Base-by-base conservation (phyloP, 768 basidiomycete genomes). In the Tulasnella sp. region DNA sequence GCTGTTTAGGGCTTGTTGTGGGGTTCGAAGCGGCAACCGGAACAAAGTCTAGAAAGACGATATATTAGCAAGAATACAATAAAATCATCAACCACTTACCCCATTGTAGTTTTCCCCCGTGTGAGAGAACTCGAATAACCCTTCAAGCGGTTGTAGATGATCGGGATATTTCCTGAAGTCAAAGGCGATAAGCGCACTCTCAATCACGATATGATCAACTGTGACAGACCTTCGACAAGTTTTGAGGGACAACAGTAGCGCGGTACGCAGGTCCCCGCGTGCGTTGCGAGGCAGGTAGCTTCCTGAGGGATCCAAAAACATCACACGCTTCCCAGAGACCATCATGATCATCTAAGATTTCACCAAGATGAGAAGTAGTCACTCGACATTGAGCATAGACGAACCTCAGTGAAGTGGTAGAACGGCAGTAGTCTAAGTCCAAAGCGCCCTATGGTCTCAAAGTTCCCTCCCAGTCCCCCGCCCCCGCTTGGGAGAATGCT, bases 321-420 rank as follows among this genome's bases (percentile, higher is more conserved):
- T 17, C 3, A 71, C 66, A 9, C 58, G 48, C 9, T 53, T 50
- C 17, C 69, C 68, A 0, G 73, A 72, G 8, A 73, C 61, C 42
- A 73, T 66, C 67, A 71, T 70, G 4, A 69, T 49, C 46, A 78
- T 22, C 52, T 53, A 19, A 41, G 9, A 9, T 3, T 12, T 17
- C 17, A 4, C 31, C 57, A 56, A 15, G 10, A 30, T 25, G 34
- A 12, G 22, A 21, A n/a, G n/a, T n/a, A n/a, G n/a, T n/a, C n/a
- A 3, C 10, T 3, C 72, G 53, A 1, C 72, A 68, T 38, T 43
- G 38, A 10, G 21, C 9, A 10, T 3, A 22, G 11, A 53, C 70
- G 49, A 53, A 78, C 78, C 67, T 80, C 78, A 0, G 75, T 73
- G 54, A 79, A 73, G 61, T 79, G 76, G 59, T 75, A 81, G 72